Evolutionary conservation across 1,284 basidiomycete species (phyloP).

Genomic region (Tilletiaria anomala): DNA sequence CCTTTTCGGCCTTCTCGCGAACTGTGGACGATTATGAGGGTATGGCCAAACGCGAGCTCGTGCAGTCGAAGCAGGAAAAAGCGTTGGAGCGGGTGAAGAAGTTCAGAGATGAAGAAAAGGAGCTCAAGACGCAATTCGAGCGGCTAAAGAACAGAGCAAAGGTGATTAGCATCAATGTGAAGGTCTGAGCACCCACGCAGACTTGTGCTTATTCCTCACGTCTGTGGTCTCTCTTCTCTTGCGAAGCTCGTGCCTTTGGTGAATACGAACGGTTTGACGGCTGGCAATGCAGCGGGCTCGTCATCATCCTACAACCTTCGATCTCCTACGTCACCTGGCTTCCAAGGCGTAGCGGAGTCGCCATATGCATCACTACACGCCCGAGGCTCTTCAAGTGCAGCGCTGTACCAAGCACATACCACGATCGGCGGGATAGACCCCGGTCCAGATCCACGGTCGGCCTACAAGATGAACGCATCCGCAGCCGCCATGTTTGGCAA

Average conservation of each 20-base stretch:
- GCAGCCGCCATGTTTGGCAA: constrained; percentile 30
- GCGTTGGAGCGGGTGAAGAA: constrained; percentile 26
- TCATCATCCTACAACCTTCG: too few relatives aligned
- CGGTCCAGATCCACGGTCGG: constrained; percentile 25
- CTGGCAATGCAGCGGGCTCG: constrained; percentile 2
- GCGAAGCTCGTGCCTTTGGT: too few relatives aligned
- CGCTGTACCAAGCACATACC: too few relatives aligned
- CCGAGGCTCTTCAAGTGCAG: too few relatives aligned
- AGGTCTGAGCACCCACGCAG: not conserved
- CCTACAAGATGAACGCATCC: constrained; percentile 30
- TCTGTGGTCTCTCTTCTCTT: too few relatives aligned
- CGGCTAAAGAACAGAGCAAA: constrained; percentile 16
- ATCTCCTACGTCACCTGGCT: not conserved
- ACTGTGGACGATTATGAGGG: constrained; percentile 38
- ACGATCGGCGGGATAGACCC: too few relatives aligned
- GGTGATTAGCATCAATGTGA: too few relatives aligned
- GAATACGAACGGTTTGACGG: too few relatives aligned
- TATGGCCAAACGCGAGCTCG: constrained; percentile 33
- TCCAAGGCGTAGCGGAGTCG: constrained; percentile 15
- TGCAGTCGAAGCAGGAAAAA: constrained; percentile 34
- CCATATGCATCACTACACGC: constrained; percentile 27
- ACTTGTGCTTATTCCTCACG: not conserved
- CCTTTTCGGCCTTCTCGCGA: constrained; percentile 23
- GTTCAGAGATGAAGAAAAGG: constrained; percentile 29
- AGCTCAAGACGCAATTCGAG: constrained; percentile 14